Base-by-base conservation (phyloP, 768 basidiomycete genomes). In the Hericium alpestre region DNA sequence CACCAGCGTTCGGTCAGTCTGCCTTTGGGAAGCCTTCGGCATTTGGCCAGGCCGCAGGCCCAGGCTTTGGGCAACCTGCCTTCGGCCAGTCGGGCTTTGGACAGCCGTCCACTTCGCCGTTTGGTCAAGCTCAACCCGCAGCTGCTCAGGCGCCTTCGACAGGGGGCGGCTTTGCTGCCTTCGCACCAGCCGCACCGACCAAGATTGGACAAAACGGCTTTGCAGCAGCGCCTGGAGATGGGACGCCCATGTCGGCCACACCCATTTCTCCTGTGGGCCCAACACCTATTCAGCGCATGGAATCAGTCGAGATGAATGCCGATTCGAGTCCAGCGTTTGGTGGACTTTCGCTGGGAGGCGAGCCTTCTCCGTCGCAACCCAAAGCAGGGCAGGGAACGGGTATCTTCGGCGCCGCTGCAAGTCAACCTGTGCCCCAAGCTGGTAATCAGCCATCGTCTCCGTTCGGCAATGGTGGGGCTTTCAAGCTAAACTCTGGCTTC, bases 401-500 rank as follows among this genome's bases (percentile, higher is more conserved):
- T 11, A 61, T 68, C 58, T 71, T 71, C 47, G 70, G 70, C 47
- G 46, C 58, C 5, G 60, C 65, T 32, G 56, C 63, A 13, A 7
- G 56, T 32, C 55, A 58, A 23, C n/a, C 55, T 37, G 23, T 40
- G 20, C 23, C 13, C 46, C 27, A 59, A 37, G 22, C 43, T 37
- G 18, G 43, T 47, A 58, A 15, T 50, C 63, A 2, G n/a, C 60
- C 4, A 22, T 54, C 55, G 20, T 63, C 56, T 10, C 57, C 62
- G 5, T 54, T 49, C 39, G 59, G 58, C 18, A 8, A 62, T 1
- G 60, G 59, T 2, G 60, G 65, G 58, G 57, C 20, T 0, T 61
- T 64, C 43, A 61, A 63, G 37, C 66, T 67, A 13, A 62, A 64
- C 1, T 63, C 65, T 0, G 70, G 70, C 0, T 67, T 69, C 37